These are phyloP conservation scores for Psilocybe subaeruginosa DNA, from an alignment of 768 basidiomycete genomes.

Conservation along the genomic window DNA sequence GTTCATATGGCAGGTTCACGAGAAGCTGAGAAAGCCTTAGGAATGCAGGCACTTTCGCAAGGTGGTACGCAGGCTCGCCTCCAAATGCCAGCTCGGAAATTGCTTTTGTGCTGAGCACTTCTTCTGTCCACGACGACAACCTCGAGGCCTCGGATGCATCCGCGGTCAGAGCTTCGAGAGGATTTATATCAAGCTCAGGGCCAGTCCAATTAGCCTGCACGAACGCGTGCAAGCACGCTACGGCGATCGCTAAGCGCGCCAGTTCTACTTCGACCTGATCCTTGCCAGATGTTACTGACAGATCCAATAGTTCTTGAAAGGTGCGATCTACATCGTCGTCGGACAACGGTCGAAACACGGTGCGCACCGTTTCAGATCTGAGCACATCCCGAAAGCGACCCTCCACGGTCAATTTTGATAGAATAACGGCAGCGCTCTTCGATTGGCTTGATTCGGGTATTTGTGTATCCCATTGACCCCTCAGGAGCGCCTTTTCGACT, in stretches of 20 bases:
- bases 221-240: slow-evolving; percentile 88
- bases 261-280: slow-evolving; percentile 53
- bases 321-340: slow-evolving; percentile 30
- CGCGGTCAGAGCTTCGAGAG: slow-evolving; percentile 41
- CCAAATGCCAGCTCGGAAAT: slow-evolving; percentile 77
- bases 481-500: slow-evolving; percentile 62
- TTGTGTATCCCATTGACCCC: slow-evolving; percentile 43
- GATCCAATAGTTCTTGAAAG: slow-evolving; percentile 40
- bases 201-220: slow-evolving; percentile 97
- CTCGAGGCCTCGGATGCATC: slow-evolving; percentile 26
- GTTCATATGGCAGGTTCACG: slow-evolving; percentile 51
- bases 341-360: slow-evolving; percentile 37
- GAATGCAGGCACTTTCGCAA: slow-evolving; percentile 68
- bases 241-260: slow-evolving; percentile 61
- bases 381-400: slow-evolving; percentile 61
- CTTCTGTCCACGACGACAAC: slow-evolving; percentile 36
- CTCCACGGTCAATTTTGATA: slow-evolving; percentile 59
- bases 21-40: slow-evolving; percentile 78
- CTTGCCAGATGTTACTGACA: slow-evolving; percentile 19
- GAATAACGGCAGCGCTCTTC: slow-evolving; percentile 26
- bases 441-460: slow-evolving; percentile 19
- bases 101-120: slow-evolving; percentile 64
- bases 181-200: slow-evolving; percentile 71
- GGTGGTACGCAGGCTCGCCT: slow-evolving; percentile 97
- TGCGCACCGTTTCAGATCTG: slow-evolving; percentile 45